Conservation (phyloP, 257 asterid genomes). For the Petrea volubilis region DNA sequence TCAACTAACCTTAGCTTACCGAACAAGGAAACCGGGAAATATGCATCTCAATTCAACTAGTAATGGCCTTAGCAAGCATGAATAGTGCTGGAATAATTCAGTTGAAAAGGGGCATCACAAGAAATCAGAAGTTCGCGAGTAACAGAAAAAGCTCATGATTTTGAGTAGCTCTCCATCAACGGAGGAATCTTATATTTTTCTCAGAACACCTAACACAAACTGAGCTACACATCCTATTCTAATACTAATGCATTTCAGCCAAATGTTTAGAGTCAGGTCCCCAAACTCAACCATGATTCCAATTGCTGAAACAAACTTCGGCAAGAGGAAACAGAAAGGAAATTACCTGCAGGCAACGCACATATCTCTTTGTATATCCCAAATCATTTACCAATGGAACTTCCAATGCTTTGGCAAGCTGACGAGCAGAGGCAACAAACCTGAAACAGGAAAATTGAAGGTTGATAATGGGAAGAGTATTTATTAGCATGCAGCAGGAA, state of each 20-base stretch:
- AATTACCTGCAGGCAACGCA: slow-evolving; percentile 92
- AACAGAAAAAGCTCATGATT: background rate
- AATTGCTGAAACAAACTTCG: background rate
- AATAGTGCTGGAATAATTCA: background rate
- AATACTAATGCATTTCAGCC: background rate
- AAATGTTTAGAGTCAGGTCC: background rate
- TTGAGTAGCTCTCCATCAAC: background rate
- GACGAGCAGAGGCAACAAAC: slow-evolving; percentile 98
- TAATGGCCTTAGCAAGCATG: background rate
- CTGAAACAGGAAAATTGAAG: slow-evolving; percentile 38
- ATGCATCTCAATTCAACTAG: slow-evolving; percentile 3
- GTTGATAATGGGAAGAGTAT: slow-evolving; percentile 12
- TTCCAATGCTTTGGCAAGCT: slow-evolving; percentile 95
- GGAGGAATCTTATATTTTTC: background rate
- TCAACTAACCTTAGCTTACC: background rate
- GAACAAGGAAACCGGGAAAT: background rate
- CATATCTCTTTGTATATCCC: slow-evolving; percentile 96
- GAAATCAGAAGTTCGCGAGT: background rate
- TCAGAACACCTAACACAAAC: background rate
- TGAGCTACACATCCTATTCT: background rate
- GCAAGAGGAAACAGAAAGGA: background rate
- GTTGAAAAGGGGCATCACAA: background rate
- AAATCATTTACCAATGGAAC: slow-evolving; percentile 94
- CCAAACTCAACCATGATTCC: slow-evolving; percentile 4
- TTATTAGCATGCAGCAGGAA: background rate